Evolutionary conservation across 73 alveolate genomes (phyloP).

Genomic region (Durusdinium trenchii): DNA sequence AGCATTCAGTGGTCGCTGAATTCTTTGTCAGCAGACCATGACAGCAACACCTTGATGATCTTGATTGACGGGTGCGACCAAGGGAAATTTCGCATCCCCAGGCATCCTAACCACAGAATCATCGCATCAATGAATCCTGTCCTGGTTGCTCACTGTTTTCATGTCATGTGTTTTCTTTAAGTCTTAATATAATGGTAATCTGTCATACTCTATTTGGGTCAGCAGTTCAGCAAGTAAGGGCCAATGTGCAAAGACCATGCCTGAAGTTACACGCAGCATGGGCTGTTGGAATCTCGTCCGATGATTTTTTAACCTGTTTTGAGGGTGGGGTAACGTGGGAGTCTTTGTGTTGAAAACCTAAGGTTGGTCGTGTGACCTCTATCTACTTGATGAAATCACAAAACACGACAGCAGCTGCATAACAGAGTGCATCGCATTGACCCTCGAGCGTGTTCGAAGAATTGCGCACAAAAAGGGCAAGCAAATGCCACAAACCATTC

Average conservation of each 20-base stretch:
- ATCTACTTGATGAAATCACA: neutral
- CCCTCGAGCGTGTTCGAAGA: neutral
- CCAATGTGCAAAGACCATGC: neutral
- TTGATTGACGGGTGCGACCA: slow-evolving; percentile 43
- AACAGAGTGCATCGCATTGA: neutral
- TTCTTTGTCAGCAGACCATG: neutral
- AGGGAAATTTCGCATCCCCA: slow-evolving; percentile 25
- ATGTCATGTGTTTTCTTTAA: neutral
- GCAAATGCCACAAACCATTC: neutral
- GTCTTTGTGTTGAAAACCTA: neutral
- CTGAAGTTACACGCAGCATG: slow-evolving; percentile 23
- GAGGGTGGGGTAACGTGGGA: no score
- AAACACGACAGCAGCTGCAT: neutral
- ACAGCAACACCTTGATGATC: neutral
- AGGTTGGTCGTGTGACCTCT: slow-evolving; percentile 2
- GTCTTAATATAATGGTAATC: no score
- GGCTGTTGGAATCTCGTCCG: slow-evolving; percentile 12
- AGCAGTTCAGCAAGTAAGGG: neutral
- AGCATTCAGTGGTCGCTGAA: neutral
- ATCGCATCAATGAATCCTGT: neutral
- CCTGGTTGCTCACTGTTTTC: neutral
- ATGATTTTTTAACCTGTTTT: no score
- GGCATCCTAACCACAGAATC: neutral
- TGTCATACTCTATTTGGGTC: no score
- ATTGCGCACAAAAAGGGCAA: neutral